Percentiles rank a stretch among this genome's conserved stretches.
Conservation (phyloP, 331 rosid species). For the Prunus yedoensis region DNA sequence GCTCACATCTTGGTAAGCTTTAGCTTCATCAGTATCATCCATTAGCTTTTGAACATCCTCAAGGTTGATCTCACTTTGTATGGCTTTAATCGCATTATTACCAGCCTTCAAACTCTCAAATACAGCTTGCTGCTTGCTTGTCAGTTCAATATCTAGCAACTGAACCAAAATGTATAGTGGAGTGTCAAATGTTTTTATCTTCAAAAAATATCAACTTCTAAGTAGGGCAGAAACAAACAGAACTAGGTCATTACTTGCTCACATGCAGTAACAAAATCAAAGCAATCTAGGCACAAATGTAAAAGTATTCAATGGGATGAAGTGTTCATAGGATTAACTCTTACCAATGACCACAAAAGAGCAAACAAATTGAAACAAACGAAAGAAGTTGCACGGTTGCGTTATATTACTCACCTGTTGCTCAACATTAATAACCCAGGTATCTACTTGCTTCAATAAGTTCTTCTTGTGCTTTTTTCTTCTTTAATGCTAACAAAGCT, state of each 20-base stretch:
- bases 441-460: conserved; percentile 83
- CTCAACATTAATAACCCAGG: conserved; percentile 90
- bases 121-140: conserved; percentile 95
- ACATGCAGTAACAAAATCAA: not conserved
- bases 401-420: conserved; percentile 65
- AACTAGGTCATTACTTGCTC: not conserved
- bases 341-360: not conserved
- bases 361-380: too few relatives aligned
- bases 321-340: not conserved
- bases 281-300: not conserved
- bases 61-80: conserved; percentile 86
- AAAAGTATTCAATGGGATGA: too few relatives aligned
- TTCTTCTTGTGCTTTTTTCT: conserved; percentile 89
- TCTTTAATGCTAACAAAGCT: conserved; percentile 82
- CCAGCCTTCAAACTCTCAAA: conserved; percentile 95
- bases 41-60: conserved; percentile 93
- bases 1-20: conserved; percentile 97
- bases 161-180: conserved; percentile 35
- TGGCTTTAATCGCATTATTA: conserved; percentile 74
- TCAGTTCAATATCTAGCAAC: conserved; percentile 90
- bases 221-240: not conserved
- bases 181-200: not conserved
- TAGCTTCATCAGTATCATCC: conserved; percentile 95
- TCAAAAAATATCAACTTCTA: not conserved
- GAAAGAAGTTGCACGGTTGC: not conserved